Conservation (phyloP, 108 stramenopile genomes). For the Epithemia pelagica region DNA sequence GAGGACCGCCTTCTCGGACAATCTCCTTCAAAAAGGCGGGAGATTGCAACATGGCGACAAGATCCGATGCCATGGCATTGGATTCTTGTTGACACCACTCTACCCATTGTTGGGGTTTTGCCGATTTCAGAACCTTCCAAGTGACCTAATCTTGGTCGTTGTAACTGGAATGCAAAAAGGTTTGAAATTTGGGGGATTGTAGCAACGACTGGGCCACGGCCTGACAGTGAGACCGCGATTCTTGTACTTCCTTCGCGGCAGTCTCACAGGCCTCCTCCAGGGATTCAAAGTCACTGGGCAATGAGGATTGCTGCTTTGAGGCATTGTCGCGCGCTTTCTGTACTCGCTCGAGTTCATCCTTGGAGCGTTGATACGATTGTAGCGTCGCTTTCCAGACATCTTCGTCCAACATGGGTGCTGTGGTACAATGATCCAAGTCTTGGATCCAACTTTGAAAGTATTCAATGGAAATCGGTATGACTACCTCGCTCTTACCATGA, state of each 20-base stretch:
- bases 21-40: constrained; percentile 27
- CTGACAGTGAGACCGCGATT: not conserved
- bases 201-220: not conserved
- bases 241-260: not conserved
- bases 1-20: constrained; percentile 30
- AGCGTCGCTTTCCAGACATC: not conserved
- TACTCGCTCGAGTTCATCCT: not conserved
- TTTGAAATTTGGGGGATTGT: not conserved
- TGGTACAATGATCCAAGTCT: not conserved
- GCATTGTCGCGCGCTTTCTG: not conserved
- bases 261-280: not conserved
- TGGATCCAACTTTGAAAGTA: not conserved
- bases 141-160: constrained; percentile 3
- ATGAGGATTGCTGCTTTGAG: not conserved
- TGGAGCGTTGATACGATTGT: not conserved
- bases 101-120: not conserved
- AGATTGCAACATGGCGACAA: constrained; percentile 14
- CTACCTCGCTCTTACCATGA: not conserved
- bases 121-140: constrained; percentile 6
- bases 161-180: not conserved
- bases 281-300: not conserved
- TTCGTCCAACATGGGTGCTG: not conserved
- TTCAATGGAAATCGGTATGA: too few relatives aligned
- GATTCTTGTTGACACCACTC: constrained; percentile 3
- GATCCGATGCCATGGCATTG: not conserved